Evolutionary conservation across 257 asterid species (phyloP).

Genomic region (Osmanthus fragrans): DNA sequence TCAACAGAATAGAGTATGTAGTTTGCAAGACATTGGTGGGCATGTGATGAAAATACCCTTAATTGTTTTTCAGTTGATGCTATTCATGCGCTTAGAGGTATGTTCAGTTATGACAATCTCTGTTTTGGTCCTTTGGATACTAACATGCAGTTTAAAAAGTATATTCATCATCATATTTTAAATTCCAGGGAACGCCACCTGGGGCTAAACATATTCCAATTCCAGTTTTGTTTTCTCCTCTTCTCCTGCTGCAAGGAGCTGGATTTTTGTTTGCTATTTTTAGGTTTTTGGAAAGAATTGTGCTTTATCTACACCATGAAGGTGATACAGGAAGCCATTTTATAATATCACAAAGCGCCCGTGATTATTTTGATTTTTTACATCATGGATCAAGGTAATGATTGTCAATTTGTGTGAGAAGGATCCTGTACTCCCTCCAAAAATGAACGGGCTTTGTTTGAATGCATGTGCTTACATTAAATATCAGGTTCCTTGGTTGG

Average conservation of each 20-base stretch:
- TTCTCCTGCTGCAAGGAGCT: slow-evolving; percentile 86
- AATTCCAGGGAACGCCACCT: slow-evolving; percentile 83
- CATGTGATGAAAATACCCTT: slow-evolving; percentile 91
- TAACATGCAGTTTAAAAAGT: neutral
- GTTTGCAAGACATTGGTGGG: slow-evolving; percentile 90
- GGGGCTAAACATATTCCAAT: slow-evolving; percentile 67
- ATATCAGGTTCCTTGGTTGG: slow-evolving; percentile 85
- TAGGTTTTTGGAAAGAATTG: slow-evolving; percentile 59
- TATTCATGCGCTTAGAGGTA: slow-evolving; percentile 96
- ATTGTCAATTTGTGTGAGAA: slow-evolving; percentile 1
- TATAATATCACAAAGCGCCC: slow-evolving; percentile 55
- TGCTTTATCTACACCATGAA: slow-evolving; percentile 36
- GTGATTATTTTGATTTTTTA: slow-evolving; percentile 72
- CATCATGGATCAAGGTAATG: slow-evolving; percentile 83
- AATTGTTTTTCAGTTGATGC: slow-evolving; percentile 68
- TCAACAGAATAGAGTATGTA: slow-evolving; percentile 64
- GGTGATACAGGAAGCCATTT: slow-evolving; percentile 51
- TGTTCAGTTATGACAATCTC: slow-evolving; percentile 10
- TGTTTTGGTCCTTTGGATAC: neutral
- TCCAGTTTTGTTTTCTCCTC: slow-evolving; percentile 76
- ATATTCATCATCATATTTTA: slow-evolving; percentile 16
- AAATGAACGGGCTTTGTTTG: neutral
- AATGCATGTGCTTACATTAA: slow-evolving; percentile 22
- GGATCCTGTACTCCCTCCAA: slow-evolving; percentile 10
- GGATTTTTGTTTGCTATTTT: slow-evolving; percentile 71